Evolutionary conservation across 2,329 filamentous ascomycete species (phyloP).

Genomic region (Nothophoma quercina): DNA sequence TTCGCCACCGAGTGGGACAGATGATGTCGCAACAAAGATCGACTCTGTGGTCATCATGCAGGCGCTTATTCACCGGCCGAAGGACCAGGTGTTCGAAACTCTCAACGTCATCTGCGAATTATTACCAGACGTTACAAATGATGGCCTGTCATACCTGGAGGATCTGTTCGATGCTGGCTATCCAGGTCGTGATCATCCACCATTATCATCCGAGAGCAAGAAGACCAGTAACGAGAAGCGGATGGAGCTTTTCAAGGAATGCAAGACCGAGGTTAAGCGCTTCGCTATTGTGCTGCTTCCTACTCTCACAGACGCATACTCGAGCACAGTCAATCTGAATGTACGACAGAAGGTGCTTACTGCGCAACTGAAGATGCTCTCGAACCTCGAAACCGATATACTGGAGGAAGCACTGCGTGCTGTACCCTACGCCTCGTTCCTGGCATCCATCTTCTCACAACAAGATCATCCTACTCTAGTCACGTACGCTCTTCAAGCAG

Average conservation of each 20-base stretch:
- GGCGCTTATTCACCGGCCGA: slow-evolving; percentile 90
- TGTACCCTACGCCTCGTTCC: slow-evolving; percentile 93
- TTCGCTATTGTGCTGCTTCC: slow-evolving; percentile 94
- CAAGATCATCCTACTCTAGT: slow-evolving; percentile 91
- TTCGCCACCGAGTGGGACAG: slow-evolving; percentile 80
- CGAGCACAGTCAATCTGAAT: slow-evolving; percentile 93
- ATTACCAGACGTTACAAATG: slow-evolving; percentile 74
- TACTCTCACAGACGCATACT: slow-evolving; percentile 94
- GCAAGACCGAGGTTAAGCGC: slow-evolving; percentile 84
- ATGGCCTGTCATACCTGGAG: slow-evolving; percentile 61
- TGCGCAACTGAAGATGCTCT: slow-evolving; percentile 98
- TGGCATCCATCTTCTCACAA: slow-evolving; percentile 94
- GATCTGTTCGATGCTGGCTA: slow-evolving; percentile 59
- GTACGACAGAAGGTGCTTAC: slow-evolving; percentile 94
- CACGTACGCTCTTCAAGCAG: slow-evolving; percentile 85
- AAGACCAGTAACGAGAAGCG: slow-evolving; percentile 79
- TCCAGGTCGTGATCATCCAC: slow-evolving; percentile 55
- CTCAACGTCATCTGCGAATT: slow-evolving; percentile 97
- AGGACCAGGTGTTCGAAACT: slow-evolving; percentile 96
- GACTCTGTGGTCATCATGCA: slow-evolving; percentile 99
- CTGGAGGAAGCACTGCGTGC: slow-evolving; percentile 84
- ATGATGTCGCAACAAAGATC: slow-evolving; percentile 83
- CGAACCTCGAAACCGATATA: slow-evolving; percentile 86
- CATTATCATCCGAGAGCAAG: slow-evolving; percentile 54
- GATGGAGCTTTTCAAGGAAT: slow-evolving; percentile 80